phyloP scores from a whole-genome alignment of 2,329 filamentous ascomycete genomes.

The Metarhizium brunneum region DNA sequence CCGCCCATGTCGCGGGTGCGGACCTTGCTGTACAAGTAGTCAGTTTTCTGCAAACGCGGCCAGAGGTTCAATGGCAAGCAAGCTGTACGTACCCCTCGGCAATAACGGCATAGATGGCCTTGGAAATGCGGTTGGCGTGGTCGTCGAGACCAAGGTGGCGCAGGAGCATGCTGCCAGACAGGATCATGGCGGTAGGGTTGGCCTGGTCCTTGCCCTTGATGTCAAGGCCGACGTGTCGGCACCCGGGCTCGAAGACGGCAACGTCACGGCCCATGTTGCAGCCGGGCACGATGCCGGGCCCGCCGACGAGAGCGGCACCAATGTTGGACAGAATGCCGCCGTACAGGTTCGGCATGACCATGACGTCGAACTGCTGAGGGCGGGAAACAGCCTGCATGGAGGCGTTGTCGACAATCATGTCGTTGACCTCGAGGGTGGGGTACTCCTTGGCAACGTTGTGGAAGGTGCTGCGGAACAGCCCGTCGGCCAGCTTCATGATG shows the following conservation, averaged over 20 bases:
- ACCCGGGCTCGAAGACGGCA: slow-evolving; percentile 96
- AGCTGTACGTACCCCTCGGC: slow-evolving; percentile 66
- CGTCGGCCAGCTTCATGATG: slow-evolving; percentile 99
- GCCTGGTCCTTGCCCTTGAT: slow-evolving; percentile 99
- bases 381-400: slow-evolving; percentile 97
- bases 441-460: slow-evolving; percentile 89
- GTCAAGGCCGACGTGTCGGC: slow-evolving; percentile 97
- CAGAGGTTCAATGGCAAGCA: not conserved
- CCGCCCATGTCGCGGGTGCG: slow-evolving; percentile 97
- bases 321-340: slow-evolving; percentile 99
- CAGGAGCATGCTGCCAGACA: slow-evolving; percentile 94
- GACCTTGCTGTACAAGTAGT: slow-evolving; percentile 53
- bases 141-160: slow-evolving; percentile 95
- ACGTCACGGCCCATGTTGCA: slow-evolving; percentile 99
- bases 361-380: slow-evolving; percentile 97
- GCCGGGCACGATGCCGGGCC: slow-evolving; percentile 91
- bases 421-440: slow-evolving; percentile 89
- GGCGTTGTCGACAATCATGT: slow-evolving; percentile 99
- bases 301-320: slow-evolving; percentile 90
- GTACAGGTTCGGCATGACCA: slow-evolving; percentile 99
- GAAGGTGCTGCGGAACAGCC: slow-evolving; percentile 97
- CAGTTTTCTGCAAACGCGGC: slow-evolving; percentile 20
- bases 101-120: slow-evolving; percentile 70
- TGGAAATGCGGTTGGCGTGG: slow-evolving; percentile 96
- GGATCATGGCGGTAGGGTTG: slow-evolving; percentile 91